Base-by-base conservation (phyloP, 129 eudicot species). In the Smallanthus sonchifolius region DNA sequence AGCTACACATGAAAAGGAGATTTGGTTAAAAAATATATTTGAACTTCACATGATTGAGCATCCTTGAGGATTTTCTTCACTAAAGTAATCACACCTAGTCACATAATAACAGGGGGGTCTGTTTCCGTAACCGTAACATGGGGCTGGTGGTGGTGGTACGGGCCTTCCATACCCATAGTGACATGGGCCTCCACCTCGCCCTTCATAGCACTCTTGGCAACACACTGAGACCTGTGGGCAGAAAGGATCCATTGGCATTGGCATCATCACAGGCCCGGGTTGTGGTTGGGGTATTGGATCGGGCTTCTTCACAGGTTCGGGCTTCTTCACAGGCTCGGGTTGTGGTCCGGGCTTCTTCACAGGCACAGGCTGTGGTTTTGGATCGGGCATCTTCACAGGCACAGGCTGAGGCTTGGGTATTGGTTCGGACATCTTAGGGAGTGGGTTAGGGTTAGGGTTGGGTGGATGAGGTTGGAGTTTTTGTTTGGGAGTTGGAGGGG, bases 41-140 rank as follows among this genome's bases (percentile, higher is more conserved):
- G 5, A 5, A 37, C 71, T 42, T 88, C 69, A 93, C 92, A 93
- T 87, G 63, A 93, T 83, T 14, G 86, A 77, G 84, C 98, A 93
- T 10, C 78, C 87, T 44, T 84, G 75, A 6, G 96, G 87, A 68
- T 86, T 92, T 28, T 92, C 96, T 70, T 93, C 98, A 66, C 81
- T 84, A 7, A 85, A 82, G 70, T 87, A 83, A 48, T 83, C 88
- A 67, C 81, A 85, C 28, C 82, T 79, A 19, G 40, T 74, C 39
- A 44, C 83, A 57, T 83, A 70, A 57, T 83, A 70, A 59, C 84
- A 75, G 37, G 77, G 75, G 20, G 75, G 72, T 64, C 70, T 68
- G 14, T 59, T 54, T 36, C 66, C 64, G 3, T 71, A 82, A 15
- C n/a, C 59, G 1, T 24, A 24, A 24, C 69, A 72, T 34, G 87